Percentiles rank a stretch among this genome's conserved stretches.
phyloP scores from a whole-genome alignment of 345 rosid genomes.

The Erucastrum elatum region DNA sequence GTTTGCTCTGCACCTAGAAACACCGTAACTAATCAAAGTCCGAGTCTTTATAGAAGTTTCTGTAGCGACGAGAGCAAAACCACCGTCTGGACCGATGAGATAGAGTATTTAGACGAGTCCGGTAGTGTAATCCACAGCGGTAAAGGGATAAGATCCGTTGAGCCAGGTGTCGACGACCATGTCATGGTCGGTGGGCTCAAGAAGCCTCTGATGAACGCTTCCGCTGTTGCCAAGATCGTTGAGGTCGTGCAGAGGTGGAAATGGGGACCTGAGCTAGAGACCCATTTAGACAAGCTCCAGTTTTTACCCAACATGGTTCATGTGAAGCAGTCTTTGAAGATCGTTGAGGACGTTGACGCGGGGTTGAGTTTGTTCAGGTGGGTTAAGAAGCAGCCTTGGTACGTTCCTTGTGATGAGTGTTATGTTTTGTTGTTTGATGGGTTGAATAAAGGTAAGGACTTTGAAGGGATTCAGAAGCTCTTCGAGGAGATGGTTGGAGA shows the following conservation, averaged over 20 bases:
- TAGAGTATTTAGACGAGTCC: slow-evolving; percentile 89
- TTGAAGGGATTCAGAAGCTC: slow-evolving; percentile 64
- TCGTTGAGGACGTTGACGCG: slow-evolving; percentile 60
- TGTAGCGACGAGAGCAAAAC: slow-evolving; percentile 42
- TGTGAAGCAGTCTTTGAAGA: slow-evolving; percentile 68
- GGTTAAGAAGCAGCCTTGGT: slow-evolving; percentile 92
- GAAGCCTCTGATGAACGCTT: slow-evolving; percentile 77
- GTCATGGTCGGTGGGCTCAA: slow-evolving; percentile 79
- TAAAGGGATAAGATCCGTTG: slow-evolving; percentile 82
- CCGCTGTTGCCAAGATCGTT: slow-evolving; percentile 83
- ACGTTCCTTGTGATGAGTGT: slow-evolving; percentile 59
- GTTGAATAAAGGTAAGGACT: slow-evolving; percentile 68
- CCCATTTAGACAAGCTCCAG: slow-evolving; percentile 78
- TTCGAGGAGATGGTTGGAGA: slow-evolving; percentile 83
- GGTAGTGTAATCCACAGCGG: slow-evolving; percentile 79
- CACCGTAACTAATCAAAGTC: slow-evolving; percentile 24
- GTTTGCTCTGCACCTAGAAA: slow-evolving; percentile 22
- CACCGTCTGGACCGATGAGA: slow-evolving; percentile 78
- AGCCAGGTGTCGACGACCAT: slow-evolving; percentile 86
- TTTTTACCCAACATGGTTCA: slow-evolving; percentile 86
- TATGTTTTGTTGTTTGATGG: slow-evolving; percentile 72
- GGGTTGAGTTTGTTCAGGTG: slow-evolving; percentile 80
- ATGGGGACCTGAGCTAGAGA: slow-evolving; percentile 99
- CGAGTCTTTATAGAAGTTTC: slow-evolving; percentile 45
- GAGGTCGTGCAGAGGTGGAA: slow-evolving; percentile 94